Evolutionary conservation across 1,284 basidiomycete genomes (phyloP).

Genomic region (Phaffia rhodozyma): DNA sequence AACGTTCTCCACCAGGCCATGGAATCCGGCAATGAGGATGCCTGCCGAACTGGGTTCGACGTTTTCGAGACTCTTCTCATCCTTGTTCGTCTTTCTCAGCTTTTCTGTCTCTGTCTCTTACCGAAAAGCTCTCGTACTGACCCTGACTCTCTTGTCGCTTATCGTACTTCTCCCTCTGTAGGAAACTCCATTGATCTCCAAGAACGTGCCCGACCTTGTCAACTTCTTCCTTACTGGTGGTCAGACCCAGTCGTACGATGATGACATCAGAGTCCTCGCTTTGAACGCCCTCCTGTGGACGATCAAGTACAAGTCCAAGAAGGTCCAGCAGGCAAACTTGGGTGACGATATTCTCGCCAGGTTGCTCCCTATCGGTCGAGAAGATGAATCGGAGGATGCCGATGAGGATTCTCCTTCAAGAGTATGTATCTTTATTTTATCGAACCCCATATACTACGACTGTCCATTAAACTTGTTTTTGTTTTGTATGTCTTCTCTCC

Average conservation of each 20-base stretch:
- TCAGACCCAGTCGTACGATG: constrained; percentile 64
- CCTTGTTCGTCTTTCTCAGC: constrained; percentile 43
- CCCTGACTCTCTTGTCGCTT: background rate
- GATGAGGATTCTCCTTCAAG: constrained; percentile 78
- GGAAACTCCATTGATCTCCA: constrained; percentile 85
- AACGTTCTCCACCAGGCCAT: constrained; percentile 78
- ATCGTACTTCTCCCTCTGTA: constrained; percentile 29
- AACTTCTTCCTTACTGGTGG: constrained; percentile 81
- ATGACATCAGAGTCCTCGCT: constrained; percentile 75
- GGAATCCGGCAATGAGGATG: constrained; percentile 66
- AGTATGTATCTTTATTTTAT: constrained; percentile 42
- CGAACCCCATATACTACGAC: constrained; percentile 11
- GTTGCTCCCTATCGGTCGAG: constrained; percentile 86
- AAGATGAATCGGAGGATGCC: constrained; percentile 70
- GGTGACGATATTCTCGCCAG: constrained; percentile 79
- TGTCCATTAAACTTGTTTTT: background rate
- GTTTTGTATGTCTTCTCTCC: background rate
- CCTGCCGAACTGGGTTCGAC: constrained; percentile 83
- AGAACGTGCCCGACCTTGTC: constrained; percentile 77
- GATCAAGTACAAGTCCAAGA: constrained; percentile 93
- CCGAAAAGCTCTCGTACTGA: background rate
- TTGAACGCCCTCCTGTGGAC: constrained; percentile 95
- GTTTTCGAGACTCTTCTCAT: constrained; percentile 93
- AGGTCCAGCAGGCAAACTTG: constrained; percentile 77
- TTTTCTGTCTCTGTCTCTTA: background rate